Evolutionary conservation across 768 basidiomycete species (phyloP).

Genomic region (Termitomyces sp.): DNA sequence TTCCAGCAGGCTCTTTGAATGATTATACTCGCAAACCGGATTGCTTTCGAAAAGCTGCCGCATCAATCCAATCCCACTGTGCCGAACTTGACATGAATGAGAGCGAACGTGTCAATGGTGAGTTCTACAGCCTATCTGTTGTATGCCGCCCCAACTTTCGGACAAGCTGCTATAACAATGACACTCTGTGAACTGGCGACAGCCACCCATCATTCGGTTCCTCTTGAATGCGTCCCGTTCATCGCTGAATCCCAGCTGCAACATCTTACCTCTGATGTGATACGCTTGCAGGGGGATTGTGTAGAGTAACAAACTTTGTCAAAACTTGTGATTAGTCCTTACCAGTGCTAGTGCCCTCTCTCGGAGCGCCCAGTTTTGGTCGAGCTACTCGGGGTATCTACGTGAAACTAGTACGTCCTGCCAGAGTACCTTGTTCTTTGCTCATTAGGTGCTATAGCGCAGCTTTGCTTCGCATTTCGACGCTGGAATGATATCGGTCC

Average conservation of each 20-base stretch:
- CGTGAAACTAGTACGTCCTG: conserved; percentile 64
- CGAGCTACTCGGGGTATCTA: conserved; percentile 80
- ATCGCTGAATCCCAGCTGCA: conserved; percentile 12
- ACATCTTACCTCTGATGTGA: conserved; percentile 11
- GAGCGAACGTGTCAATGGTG: conserved; percentile 57
- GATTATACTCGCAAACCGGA: conserved; percentile 46
- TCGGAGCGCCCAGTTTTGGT: conserved; percentile 79
- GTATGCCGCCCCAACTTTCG: background rate
- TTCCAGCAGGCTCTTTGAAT: conserved; percentile 21
- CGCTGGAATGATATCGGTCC: conserved; percentile 73
- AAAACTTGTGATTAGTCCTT: background rate
- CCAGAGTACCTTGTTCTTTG: background rate
- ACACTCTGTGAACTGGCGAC: conserved; percentile 79
- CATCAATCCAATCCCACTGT: conserved; percentile 43
- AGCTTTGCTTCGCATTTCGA: conserved; percentile 71
- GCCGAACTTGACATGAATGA: conserved; percentile 55
- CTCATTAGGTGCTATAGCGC: conserved; percentile 36
- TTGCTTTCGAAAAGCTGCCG: conserved; percentile 55
- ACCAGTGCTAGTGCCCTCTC: conserved; percentile 52
- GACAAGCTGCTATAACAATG: conserved; percentile 66
- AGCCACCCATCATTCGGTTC: conserved; percentile 59
- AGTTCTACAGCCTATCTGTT: background rate
- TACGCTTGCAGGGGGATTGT: conserved; percentile 35
- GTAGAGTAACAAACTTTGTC: conserved; percentile 36
- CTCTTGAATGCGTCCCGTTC: conserved; percentile 56